Percentiles rank a stretch among this genome's conserved stretches.
Evolutionary conservation across 2,329 filamentous ascomycete species (phyloP).

Genomic region (Emmonsiellopsis sp.): DNA sequence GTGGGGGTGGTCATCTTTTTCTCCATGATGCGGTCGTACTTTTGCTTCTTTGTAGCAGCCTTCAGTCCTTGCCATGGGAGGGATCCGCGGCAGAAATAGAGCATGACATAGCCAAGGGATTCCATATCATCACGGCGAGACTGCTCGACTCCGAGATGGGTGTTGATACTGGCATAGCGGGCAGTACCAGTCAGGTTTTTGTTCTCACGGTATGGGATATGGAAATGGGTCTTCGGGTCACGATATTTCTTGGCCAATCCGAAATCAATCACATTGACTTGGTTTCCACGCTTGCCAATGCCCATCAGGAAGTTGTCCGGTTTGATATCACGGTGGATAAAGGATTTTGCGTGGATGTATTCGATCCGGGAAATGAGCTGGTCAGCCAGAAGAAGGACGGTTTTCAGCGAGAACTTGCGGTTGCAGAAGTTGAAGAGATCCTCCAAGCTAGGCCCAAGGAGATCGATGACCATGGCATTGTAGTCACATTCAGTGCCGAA

Average conservation of each 20-base stretch:
- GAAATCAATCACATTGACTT: conserved; percentile 99
- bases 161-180: conserved; percentile 98
- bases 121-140: conserved; percentile 99
- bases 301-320: conserved; percentile 99
- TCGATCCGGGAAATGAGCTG: conserved; percentile 99
- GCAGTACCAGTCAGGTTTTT: conserved; percentile 99
- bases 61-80: conserved; percentile 98
- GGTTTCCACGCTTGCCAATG: conserved; percentile 97
- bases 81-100: conserved; percentile 98
- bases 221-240: conserved; percentile 99
- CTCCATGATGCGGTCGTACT: conserved; percentile 99
- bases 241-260: conserved; percentile 99
- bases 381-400: conserved; percentile 88
- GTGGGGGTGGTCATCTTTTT: conserved; percentile 99
- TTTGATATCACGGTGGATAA: conserved; percentile 99
- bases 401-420: conserved; percentile 98
- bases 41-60: conserved; percentile 99
- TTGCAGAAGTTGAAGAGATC: conserved; percentile 99
- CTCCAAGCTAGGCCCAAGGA: conserved; percentile 89
- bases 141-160: conserved; percentile 95
- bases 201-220: conserved; percentile 99
- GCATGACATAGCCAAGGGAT: conserved; percentile 97
- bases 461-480: conserved; percentile 98
- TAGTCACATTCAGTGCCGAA: conserved; percentile 99
- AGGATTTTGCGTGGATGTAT: conserved; percentile 99